Percentiles rank a stretch among this genome's conserved stretches.
These are phyloP conservation scores for Cystobasidiaceae sp. DNA, from an alignment of 1,284 basidiomycete genomes.

Conservation along the genomic window DNA sequence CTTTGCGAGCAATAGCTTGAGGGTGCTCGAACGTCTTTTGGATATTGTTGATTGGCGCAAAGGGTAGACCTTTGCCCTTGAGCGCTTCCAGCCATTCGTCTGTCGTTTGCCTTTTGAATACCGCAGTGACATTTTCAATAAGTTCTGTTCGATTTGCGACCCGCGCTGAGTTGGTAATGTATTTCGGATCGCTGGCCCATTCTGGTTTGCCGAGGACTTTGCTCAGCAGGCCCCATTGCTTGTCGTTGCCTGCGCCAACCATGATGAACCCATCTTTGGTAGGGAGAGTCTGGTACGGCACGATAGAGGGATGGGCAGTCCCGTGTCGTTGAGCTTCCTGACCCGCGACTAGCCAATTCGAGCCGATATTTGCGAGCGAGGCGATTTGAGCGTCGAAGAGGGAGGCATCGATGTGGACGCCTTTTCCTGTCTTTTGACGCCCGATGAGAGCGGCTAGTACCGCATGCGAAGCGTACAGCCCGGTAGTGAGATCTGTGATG, in stretches of 20 bases:
- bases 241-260: constrained; percentile 57
- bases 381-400: constrained; percentile 61
- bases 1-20: constrained; percentile 64
- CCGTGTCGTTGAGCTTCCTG: constrained; percentile 82
- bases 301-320: constrained; percentile 74
- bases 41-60: constrained; percentile 90
- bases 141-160: constrained; percentile 71
- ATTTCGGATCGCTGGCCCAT: constrained; percentile 59
- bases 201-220: constrained; percentile 58
- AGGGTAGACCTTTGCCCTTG: constrained; percentile 77
- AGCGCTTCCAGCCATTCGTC: constrained; percentile 69
- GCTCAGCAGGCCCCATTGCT: constrained; percentile 62
- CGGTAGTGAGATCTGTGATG: constrained; percentile 55
- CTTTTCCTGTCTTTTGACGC: constrained; percentile 74
- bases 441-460: constrained; percentile 85
- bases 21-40: constrained; percentile 84
- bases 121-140: constrained; percentile 63
- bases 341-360: constrained; percentile 84
- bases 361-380: constrained; percentile 85
- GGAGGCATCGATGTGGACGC: constrained; percentile 77
- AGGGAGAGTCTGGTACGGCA: constrained; percentile 85
- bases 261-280: constrained; percentile 85
- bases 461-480: constrained; percentile 87
- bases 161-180: constrained; percentile 65
- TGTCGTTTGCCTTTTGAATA: constrained; percentile 57